Percentiles rank a stretch among this genome's conserved stretches.
phyloP scores from a whole-genome alignment of 768 basidiomycete species.

The Termitomyces sp. region DNA sequence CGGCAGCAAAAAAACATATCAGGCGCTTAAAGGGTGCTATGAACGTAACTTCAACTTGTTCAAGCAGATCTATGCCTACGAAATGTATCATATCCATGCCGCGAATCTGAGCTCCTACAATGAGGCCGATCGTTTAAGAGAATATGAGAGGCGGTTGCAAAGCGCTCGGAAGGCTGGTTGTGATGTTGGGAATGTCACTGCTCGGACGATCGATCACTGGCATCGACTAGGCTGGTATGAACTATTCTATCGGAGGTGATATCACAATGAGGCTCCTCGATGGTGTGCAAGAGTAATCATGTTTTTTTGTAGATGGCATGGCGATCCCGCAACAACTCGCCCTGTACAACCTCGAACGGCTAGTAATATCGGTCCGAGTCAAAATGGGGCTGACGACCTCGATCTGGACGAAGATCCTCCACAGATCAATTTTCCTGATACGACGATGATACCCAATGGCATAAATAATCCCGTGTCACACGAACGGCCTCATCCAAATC shows the following conservation, averaged over 20 bases:
- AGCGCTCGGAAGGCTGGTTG: conserved; percentile 58
- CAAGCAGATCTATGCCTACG: conserved; percentile 76
- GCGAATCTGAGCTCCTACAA: conserved; percentile 30
- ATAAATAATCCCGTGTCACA: conserved; percentile 23
- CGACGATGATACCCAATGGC: conserved; percentile 25
- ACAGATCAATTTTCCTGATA: conserved; percentile 36
- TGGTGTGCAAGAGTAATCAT: conserved; percentile 5
- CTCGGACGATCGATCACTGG: conserved; percentile 76
- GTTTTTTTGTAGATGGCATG: conserved; percentile 46
- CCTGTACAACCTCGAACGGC: conserved; percentile 33
- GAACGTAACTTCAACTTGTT: conserved; percentile 82
- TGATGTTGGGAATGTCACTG: conserved; percentile 69
- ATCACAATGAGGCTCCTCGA: background rate
- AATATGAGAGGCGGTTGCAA: conserved; percentile 69
- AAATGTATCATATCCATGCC: conserved; percentile 40
- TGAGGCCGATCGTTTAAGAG: conserved; percentile 61
- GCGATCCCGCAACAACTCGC: conserved; percentile 55
- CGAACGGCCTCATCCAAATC: conserved; percentile 27
- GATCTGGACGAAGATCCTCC: conserved; percentile 48
- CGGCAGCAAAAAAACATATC: conserved; percentile 72
- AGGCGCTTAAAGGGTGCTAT: conserved; percentile 80
- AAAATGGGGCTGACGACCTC: conserved; percentile 32
- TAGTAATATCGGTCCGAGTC: conserved; percentile 23
- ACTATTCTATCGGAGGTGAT: conserved; percentile 63
- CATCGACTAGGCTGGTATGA: conserved; percentile 72